These are phyloP conservation scores for Aspergillus terreus DNA, from an alignment of 2,329 filamentous ascomycete species.

Conservation along the genomic window DNA sequence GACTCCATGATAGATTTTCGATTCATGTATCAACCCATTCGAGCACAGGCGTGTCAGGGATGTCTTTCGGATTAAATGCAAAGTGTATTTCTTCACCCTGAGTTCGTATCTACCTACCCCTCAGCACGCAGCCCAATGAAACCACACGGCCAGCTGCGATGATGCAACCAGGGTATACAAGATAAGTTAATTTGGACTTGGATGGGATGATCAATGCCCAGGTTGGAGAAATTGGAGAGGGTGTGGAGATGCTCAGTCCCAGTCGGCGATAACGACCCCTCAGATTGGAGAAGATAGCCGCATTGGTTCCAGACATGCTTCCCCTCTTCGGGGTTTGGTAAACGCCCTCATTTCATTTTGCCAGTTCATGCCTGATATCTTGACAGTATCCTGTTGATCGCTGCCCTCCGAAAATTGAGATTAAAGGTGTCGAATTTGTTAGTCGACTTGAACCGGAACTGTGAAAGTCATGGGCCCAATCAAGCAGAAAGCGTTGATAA, in stretches of 20 bases:
- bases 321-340: neutral
- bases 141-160: neutral
- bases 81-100: neutral
- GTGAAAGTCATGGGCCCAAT: conserved; percentile 44
- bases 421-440: too few species aligned
- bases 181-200: neutral
- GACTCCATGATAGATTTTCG: conserved; percentile 24
- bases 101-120: neutral
- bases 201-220: neutral
- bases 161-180: neutral
- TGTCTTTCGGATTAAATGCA: neutral
- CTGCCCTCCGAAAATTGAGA: too few species aligned
- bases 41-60: neutral
- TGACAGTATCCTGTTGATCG: neutral
- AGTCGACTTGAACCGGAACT: too few species aligned
- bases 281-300: too few species aligned
- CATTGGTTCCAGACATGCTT: too few species aligned
- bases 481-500: conserved; percentile 50
- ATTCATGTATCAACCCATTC: neutral
- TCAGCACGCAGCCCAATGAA: conserved; percentile 6
- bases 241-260: conserved; percentile 2
- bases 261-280: neutral
- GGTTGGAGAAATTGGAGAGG: conserved; percentile 1
- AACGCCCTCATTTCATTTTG: neutral
- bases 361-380: neutral